Evolutionary conservation across 2,329 filamentous ascomycete genomes (phyloP), one percentile per base, ranked within the genome.

Genomic region (Lachnellula cervina): DNA sequence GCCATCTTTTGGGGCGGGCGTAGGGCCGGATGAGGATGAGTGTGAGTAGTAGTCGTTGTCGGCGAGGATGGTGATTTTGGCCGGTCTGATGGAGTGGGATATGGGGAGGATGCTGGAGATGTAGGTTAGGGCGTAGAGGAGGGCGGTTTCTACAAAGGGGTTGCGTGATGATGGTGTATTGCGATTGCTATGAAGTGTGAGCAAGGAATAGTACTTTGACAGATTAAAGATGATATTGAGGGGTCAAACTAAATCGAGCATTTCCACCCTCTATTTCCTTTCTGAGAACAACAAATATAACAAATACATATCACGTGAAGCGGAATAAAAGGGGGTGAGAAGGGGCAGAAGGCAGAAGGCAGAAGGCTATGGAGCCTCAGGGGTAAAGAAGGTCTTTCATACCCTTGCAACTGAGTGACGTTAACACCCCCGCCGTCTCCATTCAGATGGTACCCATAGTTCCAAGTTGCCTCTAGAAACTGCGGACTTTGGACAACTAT

Each of bases 31-130:
- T 13, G 69, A 67, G 25, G 76, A 70, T 2, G 85, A 79, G 57
- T 86, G 84, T 4, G 94, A 97, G 77, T 97, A 99, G 80, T 99
- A 99, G 76, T 95, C 90, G 68, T 94, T 92, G 74, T 97, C 91
- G 58, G 94, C 93, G 37, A 97, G 82, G 70, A 99, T 93, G 59
- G 89, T 91, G 70, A 97, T 82, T 14, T 83, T 83, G 32, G 87
- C 75, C 4, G 91, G 83, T 14, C 80, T 79, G 67, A 94, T 84
- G 68, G 63, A 74, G 71, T 38, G 67, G 64, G 19, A 11, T 5
- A 73, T 66, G 44, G 68, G 67, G 51, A 72, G 59, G 69, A 59
- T 65, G 60, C 63, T 73, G 66, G 61, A 76, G 74, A 90, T 85
- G 74, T 96, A 97, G 54, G 88, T 94, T 65, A 97, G 81, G 54